Base-by-base conservation (phyloP, 805 yeast genomes). In the Tetrapisispora nanseiensis region DNA sequence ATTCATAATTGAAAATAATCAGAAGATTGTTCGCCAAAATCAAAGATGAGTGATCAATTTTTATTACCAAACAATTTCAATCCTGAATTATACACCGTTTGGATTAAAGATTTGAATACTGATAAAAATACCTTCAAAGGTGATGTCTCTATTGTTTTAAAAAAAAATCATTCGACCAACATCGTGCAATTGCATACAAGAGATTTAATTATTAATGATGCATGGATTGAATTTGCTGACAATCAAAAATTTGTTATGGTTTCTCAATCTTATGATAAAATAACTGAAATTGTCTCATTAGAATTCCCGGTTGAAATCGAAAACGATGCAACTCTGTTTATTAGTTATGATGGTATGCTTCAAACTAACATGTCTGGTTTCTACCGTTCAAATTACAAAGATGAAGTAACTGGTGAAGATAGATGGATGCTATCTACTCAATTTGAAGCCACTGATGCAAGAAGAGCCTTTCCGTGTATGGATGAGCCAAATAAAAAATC, bases 391-490 rank as follows among this genome's bases (percentile, higher is more conserved):
- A 67, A 76, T 26, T 79, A 79, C 64, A 61, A 55, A 40, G 77
- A 74, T 52, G 73, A 68, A 47, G 59, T n/a, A 4, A 51, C 57
- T 13, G 57, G 54, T 23, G 53, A 51, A 40, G 46, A 48, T 6
- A 55, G 49, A 42, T 49, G 50, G 30, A 56, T 55, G 60, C 50
- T 57, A 23, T 54, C 61, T 10, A 56, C 63, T 16, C 61, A 58
- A 44, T 76, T 81, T 76, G 86, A 81, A 65, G 78, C 87, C 28
- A 78, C 86, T 27, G 87, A 80, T 63, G 80, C 85, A 56, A 76
- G 87, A 52, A 71, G 82, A 44, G 86, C 87, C 6, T 82, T 82
- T 72, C 87, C 87, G 16, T 79, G 78, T 54, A 77, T 77, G 51
- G 87, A 81, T 59, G 85, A 81, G 62, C 86, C 87, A 8, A 70